A percentile compares a stretch with the other conserved stretches of the same genome.
Conservation (phyloP, 2,329 filamentous ascomycete species). For the Bipolaris sorokiniana region DNA sequence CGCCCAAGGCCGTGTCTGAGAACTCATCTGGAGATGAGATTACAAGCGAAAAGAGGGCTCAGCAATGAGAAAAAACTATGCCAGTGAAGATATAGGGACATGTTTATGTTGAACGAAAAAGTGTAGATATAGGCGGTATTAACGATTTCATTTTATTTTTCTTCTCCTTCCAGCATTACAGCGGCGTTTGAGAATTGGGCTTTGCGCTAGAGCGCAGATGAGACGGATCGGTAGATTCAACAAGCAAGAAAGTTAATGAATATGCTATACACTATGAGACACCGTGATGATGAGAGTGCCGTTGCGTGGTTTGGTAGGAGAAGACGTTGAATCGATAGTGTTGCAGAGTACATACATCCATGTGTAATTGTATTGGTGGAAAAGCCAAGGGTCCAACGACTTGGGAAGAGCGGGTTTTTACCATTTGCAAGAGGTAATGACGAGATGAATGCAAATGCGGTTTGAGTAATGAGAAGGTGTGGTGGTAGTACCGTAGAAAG, state of each 20-base stretch:
- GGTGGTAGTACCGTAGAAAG: no score
- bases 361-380: no score
- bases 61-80: not conserved
- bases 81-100: not conserved
- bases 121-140: not conserved
- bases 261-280: not conserved
- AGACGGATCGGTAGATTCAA: not conserved
- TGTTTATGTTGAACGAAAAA: not conserved
- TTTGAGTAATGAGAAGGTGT: no score
- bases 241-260: not conserved
- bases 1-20: constrained; percentile 22
- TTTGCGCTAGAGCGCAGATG: not conserved
- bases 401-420: no score
- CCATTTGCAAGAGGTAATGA: no score
- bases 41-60: constrained; percentile 9
- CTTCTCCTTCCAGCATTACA: constrained; percentile 1
- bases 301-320: no score
- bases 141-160: constrained; percentile 1
- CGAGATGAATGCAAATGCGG: no score
- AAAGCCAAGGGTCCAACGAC: no score
- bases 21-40: constrained; percentile 21
- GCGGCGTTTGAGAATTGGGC: not conserved
- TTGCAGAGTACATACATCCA: no score
- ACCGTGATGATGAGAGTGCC: no score
- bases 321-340: no score